Evolutionary conservation across 495 filamentous ascomycete species (phyloP), one percentile per base, ranked within the genome.

Genomic region (Penicillium nucicola): DNA sequence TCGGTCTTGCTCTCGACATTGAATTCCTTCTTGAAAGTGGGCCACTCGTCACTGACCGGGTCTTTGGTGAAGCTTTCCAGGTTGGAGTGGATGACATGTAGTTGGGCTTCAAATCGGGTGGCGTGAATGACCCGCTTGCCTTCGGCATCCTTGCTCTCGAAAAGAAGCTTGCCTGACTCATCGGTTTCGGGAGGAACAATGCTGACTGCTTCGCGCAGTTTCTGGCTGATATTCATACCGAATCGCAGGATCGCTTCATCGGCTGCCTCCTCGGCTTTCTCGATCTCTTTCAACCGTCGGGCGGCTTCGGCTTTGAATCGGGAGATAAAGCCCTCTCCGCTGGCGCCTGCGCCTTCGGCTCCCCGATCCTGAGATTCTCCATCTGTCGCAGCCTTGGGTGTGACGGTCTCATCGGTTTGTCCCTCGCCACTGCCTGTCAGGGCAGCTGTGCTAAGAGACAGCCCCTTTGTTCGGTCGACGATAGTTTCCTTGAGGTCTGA

Each of bases 221-320:
- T 97, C 69, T 92, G 87, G 9, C 90, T 80, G 39, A 98, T 83
- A 64, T 93, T 97, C 43, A 85, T 81, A 19, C 93, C 93, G 62
- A 97, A 99, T 47, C 88, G 90, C 55, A 97, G 70, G 38, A 97
- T 83, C 3, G 95, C 95, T 66, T 96, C 95, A 66, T 98, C 93
- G 15, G 93, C 93, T n/a, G 92, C 92, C 60, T 96, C 92, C 67
- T 98, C 93, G 34, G 92, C 93, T 56, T 85, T 85, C 61, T 97
- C 88, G 25, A 98, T 86, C 58, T 97, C 92, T 61, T 88, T 92
- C 34, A 98, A 76, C 42, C 89, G 83, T 61, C 90, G 88, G 8
- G 86, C 77, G 13, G 93, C 93, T 63, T 95, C 90, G 22, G 77
- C 74, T 42, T 85, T 84, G 65, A 98, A 83, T 32, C 89, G 82